Percentiles rank a stretch among this genome's conserved stretches.
phyloP scores from a whole-genome alignment of 73 alveolate genomes.

The Tetrahymena borealis region DNA sequence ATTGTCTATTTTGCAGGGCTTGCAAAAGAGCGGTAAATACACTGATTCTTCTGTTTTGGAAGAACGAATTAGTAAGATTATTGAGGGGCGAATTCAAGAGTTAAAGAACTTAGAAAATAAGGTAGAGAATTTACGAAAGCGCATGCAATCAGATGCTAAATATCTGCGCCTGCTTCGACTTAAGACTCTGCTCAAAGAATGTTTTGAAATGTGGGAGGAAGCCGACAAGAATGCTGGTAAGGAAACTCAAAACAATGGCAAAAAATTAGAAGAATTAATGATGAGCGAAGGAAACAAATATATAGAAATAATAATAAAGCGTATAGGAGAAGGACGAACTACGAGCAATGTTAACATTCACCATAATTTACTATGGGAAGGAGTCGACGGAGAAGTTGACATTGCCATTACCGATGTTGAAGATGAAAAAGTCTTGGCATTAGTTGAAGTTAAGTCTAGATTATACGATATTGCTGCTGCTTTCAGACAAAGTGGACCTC shows the following conservation, averaged over 20 bases:
- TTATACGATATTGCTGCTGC: neutral
- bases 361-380: neutral
- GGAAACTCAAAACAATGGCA: neutral
- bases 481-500: neutral
- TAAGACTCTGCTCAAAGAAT: neutral
- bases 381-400: neutral
- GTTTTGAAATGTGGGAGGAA: neutral
- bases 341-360: neutral
- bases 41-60: neutral
- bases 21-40: neutral
- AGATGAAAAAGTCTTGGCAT: neutral
- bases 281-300: neutral
- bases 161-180: neutral
- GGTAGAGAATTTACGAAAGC: neutral
- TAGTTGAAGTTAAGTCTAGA: neutral
- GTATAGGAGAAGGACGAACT: neutral
- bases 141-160: neutral
- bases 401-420: neutral
- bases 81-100: neutral
- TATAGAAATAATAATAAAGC: neutral
- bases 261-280: neutral
- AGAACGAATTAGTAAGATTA: neutral
- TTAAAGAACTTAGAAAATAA: neutral
- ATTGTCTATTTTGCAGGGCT: neutral
- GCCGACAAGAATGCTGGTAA: neutral